Evolutionary conservation across 352 stramenopile species (phyloP), one percentile per base, ranked within the genome.

Genomic region (Phytopythium oedochilum): DNA sequence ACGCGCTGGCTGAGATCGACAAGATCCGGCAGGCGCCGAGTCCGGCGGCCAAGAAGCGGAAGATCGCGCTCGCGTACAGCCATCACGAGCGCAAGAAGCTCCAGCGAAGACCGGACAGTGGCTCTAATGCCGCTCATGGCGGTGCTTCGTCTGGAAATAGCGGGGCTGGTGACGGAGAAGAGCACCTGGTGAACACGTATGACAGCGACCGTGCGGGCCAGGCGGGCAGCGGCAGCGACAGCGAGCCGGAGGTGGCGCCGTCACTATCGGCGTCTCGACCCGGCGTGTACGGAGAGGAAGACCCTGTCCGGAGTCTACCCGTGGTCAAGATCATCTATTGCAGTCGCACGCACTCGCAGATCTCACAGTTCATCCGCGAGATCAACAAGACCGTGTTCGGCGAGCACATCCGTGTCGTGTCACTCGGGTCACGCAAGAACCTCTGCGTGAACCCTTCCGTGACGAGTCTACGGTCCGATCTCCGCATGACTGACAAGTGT

Each of bases 241-340:
- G 68, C 20, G 75, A 89, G 10, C 34, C 42, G 29, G 40, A 39
- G 25, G 23, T 4, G 20, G 20, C 22, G 32, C 45, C 43, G 23
- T 51, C 29, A n/a, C 29, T 54, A 6, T 38, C 12, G 20, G 15
- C 18, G n/a, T 4, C 28, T 3, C 25, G 42, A 22, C 42, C 23
- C 15, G 14, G 22, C 4, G 20, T 49, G 20, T 58, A 18, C 14
- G 59, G 17, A 54, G 28, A 35, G 23, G 61, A 45, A 40, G 73
- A 57, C 46, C 69, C 59, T 72, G 54, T 11, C 47, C 52, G 1
- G 45, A 71, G 0, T 12, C 82, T 78, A 55, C 71, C 73, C 0
- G 64, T 91, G 10, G 53, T 77, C 43, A 92, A 96, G 67, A 92
- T 96, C 54, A 93, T 96, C 36, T 96, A 95, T 53, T 96, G 87